These are phyloP conservation scores for Rhodotorula sp. DNA, from an alignment of 1,284 basidiomycete genomes.

Conservation along the genomic window DNA sequence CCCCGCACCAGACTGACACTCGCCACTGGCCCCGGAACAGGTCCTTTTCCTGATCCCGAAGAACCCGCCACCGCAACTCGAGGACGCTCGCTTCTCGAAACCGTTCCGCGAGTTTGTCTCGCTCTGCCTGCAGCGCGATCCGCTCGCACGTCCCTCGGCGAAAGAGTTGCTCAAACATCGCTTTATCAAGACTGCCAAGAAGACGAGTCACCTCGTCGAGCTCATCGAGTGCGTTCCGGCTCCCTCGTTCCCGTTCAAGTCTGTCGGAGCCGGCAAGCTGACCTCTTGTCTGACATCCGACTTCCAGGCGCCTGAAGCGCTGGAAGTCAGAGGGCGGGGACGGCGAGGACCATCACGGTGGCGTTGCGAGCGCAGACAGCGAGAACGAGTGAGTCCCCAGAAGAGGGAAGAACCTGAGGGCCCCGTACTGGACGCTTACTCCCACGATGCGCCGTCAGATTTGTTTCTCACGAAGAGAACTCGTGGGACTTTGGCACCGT, in stretches of 20 bases:
- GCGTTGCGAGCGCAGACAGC: conserved; percentile 55
- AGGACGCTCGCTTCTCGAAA: conserved; percentile 72
- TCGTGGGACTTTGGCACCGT: conserved; percentile 95
- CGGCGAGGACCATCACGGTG: conserved; percentile 62
- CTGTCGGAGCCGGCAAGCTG: neutral
- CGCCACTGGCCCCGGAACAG: conserved; percentile 50
- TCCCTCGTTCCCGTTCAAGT: no score
- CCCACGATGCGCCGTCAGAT: neutral
- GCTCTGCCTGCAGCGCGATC: conserved; percentile 89
- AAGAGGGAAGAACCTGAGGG: neutral
- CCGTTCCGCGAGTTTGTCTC: conserved; percentile 92
- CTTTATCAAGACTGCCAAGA: conserved; percentile 90
- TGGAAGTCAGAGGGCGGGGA: conserved; percentile 83
- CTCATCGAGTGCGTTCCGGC: conserved; percentile 65
- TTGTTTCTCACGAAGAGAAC: conserved; percentile 57
- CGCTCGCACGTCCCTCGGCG: conserved; percentile 74
- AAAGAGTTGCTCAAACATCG: conserved; percentile 92
- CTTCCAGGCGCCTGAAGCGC: conserved; percentile 65
- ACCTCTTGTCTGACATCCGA: neutral
- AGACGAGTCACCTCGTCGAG: conserved; percentile 88
- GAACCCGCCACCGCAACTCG: conserved; percentile 87
- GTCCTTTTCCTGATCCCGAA: conserved; percentile 97
- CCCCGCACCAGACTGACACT: neutral
- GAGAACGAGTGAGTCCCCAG: conserved; percentile 59
- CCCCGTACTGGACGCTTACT: neutral